These are phyloP conservation scores for Periglandula ipomoeae DNA, from an alignment of 2,329 filamentous ascomycete species.

Conservation along the genomic window DNA sequence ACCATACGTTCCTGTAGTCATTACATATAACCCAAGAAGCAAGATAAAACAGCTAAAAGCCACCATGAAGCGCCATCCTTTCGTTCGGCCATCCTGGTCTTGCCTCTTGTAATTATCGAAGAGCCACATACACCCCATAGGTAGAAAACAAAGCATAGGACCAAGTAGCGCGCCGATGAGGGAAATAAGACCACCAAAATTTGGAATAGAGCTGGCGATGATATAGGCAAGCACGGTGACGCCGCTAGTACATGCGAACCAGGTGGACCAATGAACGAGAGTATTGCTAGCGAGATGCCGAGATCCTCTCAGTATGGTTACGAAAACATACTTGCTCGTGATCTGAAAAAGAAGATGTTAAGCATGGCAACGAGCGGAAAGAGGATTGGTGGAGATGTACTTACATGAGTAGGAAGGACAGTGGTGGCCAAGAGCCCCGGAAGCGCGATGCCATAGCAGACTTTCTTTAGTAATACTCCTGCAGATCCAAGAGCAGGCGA, in stretches of 20 bases:
- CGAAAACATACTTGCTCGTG: slow-evolving; percentile 20
- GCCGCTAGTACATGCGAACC: slow-evolving; percentile 17
- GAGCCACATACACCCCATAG: slow-evolving; percentile 20
- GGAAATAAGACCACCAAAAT: slow-evolving; percentile 25
- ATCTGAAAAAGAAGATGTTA: background rate
- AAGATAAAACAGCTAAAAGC: slow-evolving; percentile 6
- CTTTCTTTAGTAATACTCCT: slow-evolving; percentile 30
- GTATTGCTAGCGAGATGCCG: slow-evolving; percentile 20
- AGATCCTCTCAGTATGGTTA: slow-evolving; percentile 19
- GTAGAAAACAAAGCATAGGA: slow-evolving; percentile 20
- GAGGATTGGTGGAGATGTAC: slow-evolving; percentile 5
- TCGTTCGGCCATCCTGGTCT: slow-evolving; percentile 1
- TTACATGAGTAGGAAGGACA: slow-evolving; percentile 19
- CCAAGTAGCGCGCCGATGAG: slow-evolving; percentile 21
- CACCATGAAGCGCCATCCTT: slow-evolving; percentile 8
- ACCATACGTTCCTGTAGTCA: slow-evolving; percentile 35
- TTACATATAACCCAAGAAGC: slow-evolving; percentile 24
- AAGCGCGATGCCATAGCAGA: slow-evolving; percentile 32
- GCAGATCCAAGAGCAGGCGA: slow-evolving; percentile 38
- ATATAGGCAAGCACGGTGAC: slow-evolving; percentile 14
- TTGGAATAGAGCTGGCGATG: slow-evolving; percentile 10
- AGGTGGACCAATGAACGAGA: slow-evolving; percentile 19
- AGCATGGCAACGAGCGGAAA: background rate
- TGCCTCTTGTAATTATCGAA: slow-evolving; percentile 18
- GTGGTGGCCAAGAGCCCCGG: slow-evolving; percentile 20